phyloP scores from a whole-genome alignment of 371 early-diverging fungal species.

The Saksenaea vasiformis region DNA sequence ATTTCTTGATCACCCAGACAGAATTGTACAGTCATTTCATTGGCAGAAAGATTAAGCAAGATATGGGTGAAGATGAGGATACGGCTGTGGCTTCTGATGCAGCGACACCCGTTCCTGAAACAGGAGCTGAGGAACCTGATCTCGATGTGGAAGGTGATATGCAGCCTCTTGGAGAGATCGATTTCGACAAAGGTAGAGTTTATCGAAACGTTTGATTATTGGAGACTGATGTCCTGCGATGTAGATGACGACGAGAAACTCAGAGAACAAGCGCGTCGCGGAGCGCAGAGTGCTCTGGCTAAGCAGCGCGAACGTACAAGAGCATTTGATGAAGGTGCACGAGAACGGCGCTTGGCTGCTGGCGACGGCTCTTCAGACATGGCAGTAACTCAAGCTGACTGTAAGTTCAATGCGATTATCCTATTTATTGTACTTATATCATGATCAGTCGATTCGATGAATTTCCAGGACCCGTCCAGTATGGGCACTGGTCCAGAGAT shows the following conservation, averaged over 20 bases:
- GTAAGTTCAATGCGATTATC: conserved; percentile 26
- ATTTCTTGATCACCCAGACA: conserved; percentile 96
- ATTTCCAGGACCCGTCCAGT: conserved; percentile 82
- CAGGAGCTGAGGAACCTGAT: conserved; percentile 30
- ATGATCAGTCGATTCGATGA: conserved; percentile 71
- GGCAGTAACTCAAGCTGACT: conserved; percentile 53
- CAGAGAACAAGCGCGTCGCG: conserved; percentile 68
- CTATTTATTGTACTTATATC: neutral
- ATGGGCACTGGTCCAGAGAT: conserved; percentile 73
- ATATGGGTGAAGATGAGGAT: conserved; percentile 45
- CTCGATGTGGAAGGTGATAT: conserved; percentile 24
- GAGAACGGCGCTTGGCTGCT: conserved; percentile 48
- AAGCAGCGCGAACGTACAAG: conserved; percentile 72
- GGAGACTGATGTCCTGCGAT: neutral
- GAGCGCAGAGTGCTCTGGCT: conserved; percentile 81
- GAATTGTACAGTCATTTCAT: conserved; percentile 98
- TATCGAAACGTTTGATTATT: neutral
- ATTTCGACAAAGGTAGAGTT: conserved; percentile 69
- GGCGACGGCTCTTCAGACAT: conserved; percentile 45
- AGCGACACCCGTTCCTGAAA: conserved; percentile 13
- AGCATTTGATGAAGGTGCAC: conserved; percentile 70
- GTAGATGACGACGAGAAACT: conserved; percentile 70
- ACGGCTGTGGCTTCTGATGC: conserved; percentile 40
- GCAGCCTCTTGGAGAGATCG: conserved; percentile 59
- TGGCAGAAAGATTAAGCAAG: conserved; percentile 72